phyloP scores from a whole-genome alignment of 495 filamentous ascomycete species.

The Sordaria brevicollis region DNA sequence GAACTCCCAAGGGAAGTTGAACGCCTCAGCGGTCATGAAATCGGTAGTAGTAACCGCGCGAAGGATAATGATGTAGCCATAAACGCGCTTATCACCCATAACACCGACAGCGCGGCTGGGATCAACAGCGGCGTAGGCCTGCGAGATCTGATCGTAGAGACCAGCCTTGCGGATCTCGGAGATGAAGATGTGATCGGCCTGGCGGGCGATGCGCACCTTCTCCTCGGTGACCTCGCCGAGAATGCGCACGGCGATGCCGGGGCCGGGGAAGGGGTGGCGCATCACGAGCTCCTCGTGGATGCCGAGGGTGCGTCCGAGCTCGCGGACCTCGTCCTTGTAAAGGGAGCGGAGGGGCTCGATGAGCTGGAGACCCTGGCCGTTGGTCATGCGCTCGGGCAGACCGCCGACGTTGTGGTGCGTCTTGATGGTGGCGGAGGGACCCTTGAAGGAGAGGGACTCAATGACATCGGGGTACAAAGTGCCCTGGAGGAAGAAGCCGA shows the following conservation, averaged over 20 bases:
- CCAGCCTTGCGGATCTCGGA: slow-evolving; percentile 74
- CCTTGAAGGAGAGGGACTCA: slow-evolving; percentile 73
- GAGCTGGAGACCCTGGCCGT: slow-evolving; percentile 19
- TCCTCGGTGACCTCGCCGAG: slow-evolving; percentile 79
- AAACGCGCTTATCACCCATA: slow-evolving; percentile 45
- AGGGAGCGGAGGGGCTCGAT: slow-evolving; percentile 70
- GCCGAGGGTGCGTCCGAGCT: slow-evolving; percentile 65
- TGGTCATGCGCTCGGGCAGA: slow-evolving; percentile 32
- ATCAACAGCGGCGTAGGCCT: slow-evolving; percentile 70
- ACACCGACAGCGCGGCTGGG: slow-evolving; percentile 62
- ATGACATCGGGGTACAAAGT: slow-evolving; percentile 55
- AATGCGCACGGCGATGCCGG: slow-evolving; percentile 83
- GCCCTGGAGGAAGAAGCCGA: slow-evolving; percentile 16
- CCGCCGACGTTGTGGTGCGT: slow-evolving; percentile 79
- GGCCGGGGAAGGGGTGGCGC: slow-evolving; percentile 76
- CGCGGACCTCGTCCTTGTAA: slow-evolving; percentile 77
- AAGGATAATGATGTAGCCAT: slow-evolving; percentile 38
- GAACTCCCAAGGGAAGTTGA: slow-evolving; percentile 57
- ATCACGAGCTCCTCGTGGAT: slow-evolving; percentile 69
- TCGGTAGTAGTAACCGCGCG: slow-evolving; percentile 69
- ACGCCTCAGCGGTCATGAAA: slow-evolving; percentile 64
- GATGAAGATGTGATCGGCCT: slow-evolving; percentile 87
- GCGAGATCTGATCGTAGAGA: slow-evolving; percentile 55
- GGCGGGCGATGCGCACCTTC: slow-evolving; percentile 66
- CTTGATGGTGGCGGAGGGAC: slow-evolving; percentile 73